Base-by-base conservation (phyloP, 2,329 filamentous ascomycete species). In the Neonectria punicea region DNA sequence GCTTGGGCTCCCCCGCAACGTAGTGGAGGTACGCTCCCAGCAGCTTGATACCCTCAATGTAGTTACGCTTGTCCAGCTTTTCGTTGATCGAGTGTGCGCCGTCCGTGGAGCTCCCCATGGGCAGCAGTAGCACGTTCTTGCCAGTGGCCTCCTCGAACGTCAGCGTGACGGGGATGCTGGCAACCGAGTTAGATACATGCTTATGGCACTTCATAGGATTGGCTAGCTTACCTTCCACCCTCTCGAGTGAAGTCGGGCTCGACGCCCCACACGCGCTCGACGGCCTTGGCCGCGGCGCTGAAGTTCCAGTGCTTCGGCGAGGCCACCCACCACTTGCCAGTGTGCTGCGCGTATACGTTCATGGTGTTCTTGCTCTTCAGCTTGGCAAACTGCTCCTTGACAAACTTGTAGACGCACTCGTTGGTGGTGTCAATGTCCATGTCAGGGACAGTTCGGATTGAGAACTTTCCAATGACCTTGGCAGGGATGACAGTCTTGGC, bases 261-360 rank as follows among this genome's bases (percentile, higher is more conserved):
- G 59, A 97, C 92, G 58, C 93, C 93, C 88, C 94, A 99, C 41
- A 99, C 96, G 70, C 93, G 89, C 85, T 98, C 92, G 36, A 96
- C 94, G n/a, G 96, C 96, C 87, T 97, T 98, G 77, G 91, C 89
- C 14, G 96, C 96, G 28, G 95, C 95, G 32, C 90, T 88, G 83
- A 98, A 99, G 87, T 99, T 99, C 94, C 96, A 98, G 87, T 99
- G 95, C 83, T 97, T 96, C 32, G 96, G 95, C 77, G 92, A 94
- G 51, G 97, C 94, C 53, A 97, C 94, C 96, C 96, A 99, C 96
- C 96, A 99, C 83, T 98, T 98, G 73, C 96, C 96, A 65, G 90
- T 91, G 84, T 99, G 96, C 81, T 95, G 90, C 63, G 94, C 86
- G 77, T 86, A 90, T 58, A 94, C 90, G 74, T 93, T 92, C 77